These are phyloP conservation scores for Claviceps paspali DNA, from an alignment of 2,329 filamentous ascomycete genomes.

Conservation along the genomic window DNA sequence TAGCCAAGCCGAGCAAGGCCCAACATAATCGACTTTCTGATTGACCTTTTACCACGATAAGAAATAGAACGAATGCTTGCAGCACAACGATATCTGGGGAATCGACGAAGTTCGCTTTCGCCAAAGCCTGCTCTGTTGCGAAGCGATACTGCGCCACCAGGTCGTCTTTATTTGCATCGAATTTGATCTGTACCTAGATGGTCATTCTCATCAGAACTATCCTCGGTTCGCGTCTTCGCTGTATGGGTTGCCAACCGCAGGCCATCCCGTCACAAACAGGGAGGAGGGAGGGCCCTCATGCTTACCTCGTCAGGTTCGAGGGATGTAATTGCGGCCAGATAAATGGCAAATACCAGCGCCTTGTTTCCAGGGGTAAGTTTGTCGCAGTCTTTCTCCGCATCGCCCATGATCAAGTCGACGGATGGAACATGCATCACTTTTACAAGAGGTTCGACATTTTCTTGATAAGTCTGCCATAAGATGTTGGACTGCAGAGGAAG, in stretches of 20 bases:
- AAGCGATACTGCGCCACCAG: constrained; percentile 33
- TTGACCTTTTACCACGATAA: constrained; percentile 30
- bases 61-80: constrained; percentile 42
- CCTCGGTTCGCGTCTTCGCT: too few relatives aligned
- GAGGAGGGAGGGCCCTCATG: neutral
- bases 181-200: constrained; percentile 20
- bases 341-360: constrained; percentile 49
- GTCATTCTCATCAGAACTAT: neutral
- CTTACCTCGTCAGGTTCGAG: constrained; percentile 44
- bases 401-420: constrained; percentile 43
- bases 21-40: constrained; percentile 40
- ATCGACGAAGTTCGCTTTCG: constrained; percentile 41
- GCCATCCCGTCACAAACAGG: neutral
- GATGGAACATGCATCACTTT: constrained; percentile 59
- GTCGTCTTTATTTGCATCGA: constrained; percentile 28
- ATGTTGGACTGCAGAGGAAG: constrained; percentile 47
- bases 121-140: constrained; percentile 40
- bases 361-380: constrained; percentile 41
- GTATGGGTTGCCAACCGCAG: too few relatives aligned
- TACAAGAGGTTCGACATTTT: constrained; percentile 59
- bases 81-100: constrained; percentile 40
- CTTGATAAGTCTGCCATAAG: constrained; percentile 56
- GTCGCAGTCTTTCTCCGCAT: constrained; percentile 43
- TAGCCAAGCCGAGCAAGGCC: constrained; percentile 41
- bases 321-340: constrained; percentile 41